Evolutionary conservation across 75 land plant genomes (phyloP), one percentile per base, ranked within the genome.

Genomic region (Ceratopteris richardii): DNA sequence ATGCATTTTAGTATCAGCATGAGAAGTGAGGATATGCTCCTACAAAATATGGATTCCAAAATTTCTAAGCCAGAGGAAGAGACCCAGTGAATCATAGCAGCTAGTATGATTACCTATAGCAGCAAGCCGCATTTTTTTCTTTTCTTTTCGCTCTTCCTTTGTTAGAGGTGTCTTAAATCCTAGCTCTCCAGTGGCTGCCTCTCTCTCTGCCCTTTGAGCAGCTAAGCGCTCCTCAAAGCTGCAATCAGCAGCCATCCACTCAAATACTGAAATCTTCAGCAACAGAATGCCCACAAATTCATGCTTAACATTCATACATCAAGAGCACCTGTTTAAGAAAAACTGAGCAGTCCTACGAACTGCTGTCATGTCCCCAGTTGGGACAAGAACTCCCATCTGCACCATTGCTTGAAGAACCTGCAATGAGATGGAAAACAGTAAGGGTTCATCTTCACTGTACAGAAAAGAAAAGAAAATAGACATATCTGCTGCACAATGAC

Each of bases 311-410:
- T n/a, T n/a, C n/a, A n/a, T n/a, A n/a, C n/a, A n/a, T n/a, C n/a
- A n/a, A n/a, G n/a, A n/a, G 17, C 44, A 90, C 99, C 85, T 95
- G 51, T 90, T 87, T n/a, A 95, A 80, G 65, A 95, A 95, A 64
- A 86, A 95, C 40, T 73, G 92, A 11, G 99, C 99, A 31, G 99
- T 95, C 59, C 99, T 71, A 54, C 97, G 79, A 28, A 95, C 88
- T 65, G 99, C 99, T 41, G 99, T 95, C 86, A 86, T 75, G 61
- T 95, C 99, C 48, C 99, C 88, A 39, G 96, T 82, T 39, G 99
- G 99, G 9, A 86, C 99, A 60, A 95, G 91, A 39, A 95, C 96
- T 31, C 99, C 99, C 99, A 95, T 95, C 54, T 90, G 96, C 58
- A 95, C 71, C 92, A 87, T 87, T 25, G 99, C 79, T 64, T 84